Evolutionary conservation across 2,329 filamentous ascomycete species (phyloP), one percentile per base, ranked within the genome.

Genomic region (Claviceps fusiformis): DNA sequence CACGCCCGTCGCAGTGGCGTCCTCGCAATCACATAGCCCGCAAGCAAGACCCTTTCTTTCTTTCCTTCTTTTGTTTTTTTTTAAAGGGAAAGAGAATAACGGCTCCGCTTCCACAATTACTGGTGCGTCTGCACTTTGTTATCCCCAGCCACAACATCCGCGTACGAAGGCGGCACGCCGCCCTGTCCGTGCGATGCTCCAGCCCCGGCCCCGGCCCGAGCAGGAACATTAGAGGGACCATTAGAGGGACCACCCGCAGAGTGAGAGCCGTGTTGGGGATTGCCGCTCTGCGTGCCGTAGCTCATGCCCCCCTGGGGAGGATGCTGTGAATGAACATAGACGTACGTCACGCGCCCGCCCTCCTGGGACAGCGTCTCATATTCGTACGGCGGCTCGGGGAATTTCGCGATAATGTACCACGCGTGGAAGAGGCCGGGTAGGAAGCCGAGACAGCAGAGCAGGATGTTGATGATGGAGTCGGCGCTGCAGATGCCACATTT

Each of bases 371-470:
- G 68, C 52, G 75, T 72, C 62, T 88, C 81, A 71, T 93, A 90
- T 59, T 86, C 81, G 69, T 79, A 80, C 56, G 84, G 77, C 45
- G 79, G 62, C 58, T 96, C 92, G 56, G 93, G 93, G 69, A 86
- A 88, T 67, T 88, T 86, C 64, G 88, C 81, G 71, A 98, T 96
- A 71, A 97, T 95, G 78, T 97, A 98, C 92, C 93, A 97, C 59
- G 91, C 82, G 74, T 98, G 93, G 2, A 98, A 75, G 52, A 97
- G 85, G 58, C 92, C 92, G 24, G 92, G 92, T 57, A 97, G 71
- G 66, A 78, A 89, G 63, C 85, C 87, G 27, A 92, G 81, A 54
- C 82, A 68, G 71, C 87, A 93, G 64, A 97, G 89, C 50, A 91
- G 85, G 70, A 97, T 85, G 75, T 98, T 98, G 76, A 98, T 95